phyloP scores from a whole-genome alignment of 805 yeast genomes.

The Scheffersomyces amazonensis region DNA sequence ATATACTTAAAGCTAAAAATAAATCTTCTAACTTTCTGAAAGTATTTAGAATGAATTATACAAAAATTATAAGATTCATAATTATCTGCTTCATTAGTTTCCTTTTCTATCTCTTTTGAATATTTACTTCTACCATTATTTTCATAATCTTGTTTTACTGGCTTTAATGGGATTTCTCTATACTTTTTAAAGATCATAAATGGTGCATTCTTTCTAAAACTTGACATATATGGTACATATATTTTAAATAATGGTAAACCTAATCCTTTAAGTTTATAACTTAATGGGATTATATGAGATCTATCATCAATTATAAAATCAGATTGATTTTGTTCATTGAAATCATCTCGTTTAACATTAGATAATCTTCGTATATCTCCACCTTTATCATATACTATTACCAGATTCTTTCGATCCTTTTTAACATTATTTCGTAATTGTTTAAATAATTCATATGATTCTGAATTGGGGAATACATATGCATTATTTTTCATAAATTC shows the following conservation, averaged over 20 bases:
- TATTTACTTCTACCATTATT: conserved; percentile 2
- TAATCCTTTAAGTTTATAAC: conserved; percentile 25
- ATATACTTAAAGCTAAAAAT: conserved; percentile 23
- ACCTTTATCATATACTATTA: conserved; percentile 16
- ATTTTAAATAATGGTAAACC: conserved; percentile 39
- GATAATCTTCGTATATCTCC: conserved; percentile 15
- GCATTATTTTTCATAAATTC: conserved; percentile 28
- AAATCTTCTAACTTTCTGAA: conserved; percentile 23
- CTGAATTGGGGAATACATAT: conserved; percentile 28
- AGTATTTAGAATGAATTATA: conserved; percentile 25
- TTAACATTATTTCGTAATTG: conserved; percentile 18
- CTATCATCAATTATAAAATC: conserved; percentile 21
- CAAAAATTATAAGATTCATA: conserved; percentile 35
- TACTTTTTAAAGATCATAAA: conserved; percentile 28
- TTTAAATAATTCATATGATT: conserved; percentile 27
- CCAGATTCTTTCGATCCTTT: conserved; percentile 17
- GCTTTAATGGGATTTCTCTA: conserved; percentile 26
- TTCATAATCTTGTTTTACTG: conserved; percentile 10
- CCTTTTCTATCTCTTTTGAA: not conserved
- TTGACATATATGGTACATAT: conserved; percentile 33
- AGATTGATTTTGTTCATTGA: not conserved
- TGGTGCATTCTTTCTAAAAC: conserved; percentile 33
- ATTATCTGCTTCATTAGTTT: conserved; percentile 15
- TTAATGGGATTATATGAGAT: conserved; percentile 30
- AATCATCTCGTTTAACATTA: conserved; percentile 4